Evolutionary conservation across 2,329 filamentous ascomycete genomes (phyloP).

Genomic region (Diplodia scrobiculata): DNA sequence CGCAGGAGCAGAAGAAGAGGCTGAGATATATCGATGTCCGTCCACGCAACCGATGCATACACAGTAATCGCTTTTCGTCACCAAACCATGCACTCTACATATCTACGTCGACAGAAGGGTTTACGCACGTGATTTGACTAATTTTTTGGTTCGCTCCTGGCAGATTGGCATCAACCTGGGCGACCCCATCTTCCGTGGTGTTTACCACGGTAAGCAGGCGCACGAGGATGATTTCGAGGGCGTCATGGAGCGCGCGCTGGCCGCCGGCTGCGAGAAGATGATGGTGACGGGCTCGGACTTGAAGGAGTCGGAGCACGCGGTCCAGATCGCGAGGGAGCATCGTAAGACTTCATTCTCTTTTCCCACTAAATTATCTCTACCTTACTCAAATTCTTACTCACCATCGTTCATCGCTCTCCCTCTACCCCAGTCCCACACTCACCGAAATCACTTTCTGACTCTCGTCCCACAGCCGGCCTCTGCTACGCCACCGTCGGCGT

Average conservation of each 20-base stretch:
- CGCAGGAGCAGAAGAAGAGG: conserved; percentile 1
- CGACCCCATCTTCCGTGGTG: conserved; percentile 83
- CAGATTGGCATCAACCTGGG: conserved; percentile 93
- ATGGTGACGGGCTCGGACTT: conserved; percentile 93
- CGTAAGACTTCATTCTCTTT: conserved; percentile 56
- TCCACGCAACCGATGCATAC: neutral
- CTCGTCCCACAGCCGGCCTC: conserved; percentile 61
- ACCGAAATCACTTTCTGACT: neutral
- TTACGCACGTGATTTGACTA: conserved; percentile 10
- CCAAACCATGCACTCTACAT: neutral
- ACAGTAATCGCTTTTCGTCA: neutral
- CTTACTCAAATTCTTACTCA: neutral
- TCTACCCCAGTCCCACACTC: too few relatives aligned
- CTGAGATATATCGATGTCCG: conserved; percentile 20
- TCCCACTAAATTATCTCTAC: neutral
- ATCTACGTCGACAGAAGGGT: neutral
- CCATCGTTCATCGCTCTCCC: too few relatives aligned
- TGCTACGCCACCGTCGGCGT: conserved; percentile 92
- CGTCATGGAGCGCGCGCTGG: conserved; percentile 75
- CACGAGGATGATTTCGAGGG: conserved; percentile 74
- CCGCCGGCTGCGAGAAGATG: conserved; percentile 82
- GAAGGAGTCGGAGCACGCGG: conserved; percentile 71
- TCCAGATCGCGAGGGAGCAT: conserved; percentile 72
- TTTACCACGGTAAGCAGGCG: conserved; percentile 76
- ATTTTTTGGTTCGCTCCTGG: neutral